Percentiles rank a stretch among this genome's conserved stretches.
phyloP scores from a whole-genome alignment of 169 alveolate species.

The Eimeria falciformis region DNA sequence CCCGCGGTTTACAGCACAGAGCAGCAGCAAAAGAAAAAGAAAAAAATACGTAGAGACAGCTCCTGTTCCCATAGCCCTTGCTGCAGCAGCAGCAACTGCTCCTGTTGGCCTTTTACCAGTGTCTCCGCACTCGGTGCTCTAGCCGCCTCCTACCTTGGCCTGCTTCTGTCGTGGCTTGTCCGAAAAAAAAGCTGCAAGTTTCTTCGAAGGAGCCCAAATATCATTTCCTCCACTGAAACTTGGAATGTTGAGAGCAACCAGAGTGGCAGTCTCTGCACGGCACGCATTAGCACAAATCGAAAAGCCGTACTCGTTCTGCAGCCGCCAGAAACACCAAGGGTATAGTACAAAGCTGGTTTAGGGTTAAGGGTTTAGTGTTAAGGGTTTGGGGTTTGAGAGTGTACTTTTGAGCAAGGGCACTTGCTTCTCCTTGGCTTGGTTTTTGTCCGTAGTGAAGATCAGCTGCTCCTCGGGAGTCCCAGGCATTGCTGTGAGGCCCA shows the following conservation, averaged over 20 bases:
- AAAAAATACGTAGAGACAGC: background rate
- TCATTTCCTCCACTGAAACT: constrained; percentile 86
- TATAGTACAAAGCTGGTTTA: too few relatives aligned
- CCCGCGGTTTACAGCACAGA: background rate
- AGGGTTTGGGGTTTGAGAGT: too few relatives aligned
- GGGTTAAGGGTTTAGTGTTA: too few relatives aligned
- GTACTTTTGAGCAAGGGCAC: constrained; percentile 48
- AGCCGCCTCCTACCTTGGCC: background rate
- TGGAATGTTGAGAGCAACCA: constrained; percentile 82
- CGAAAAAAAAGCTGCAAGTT: constrained; percentile 70
- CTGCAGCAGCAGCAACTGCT: constrained; percentile 11
- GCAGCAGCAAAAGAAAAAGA: background rate
- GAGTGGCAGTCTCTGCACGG: constrained; percentile 77
- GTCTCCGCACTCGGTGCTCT: background rate
- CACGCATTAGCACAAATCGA: background rate
- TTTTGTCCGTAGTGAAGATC: constrained; percentile 24
- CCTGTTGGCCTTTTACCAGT: too few relatives aligned
- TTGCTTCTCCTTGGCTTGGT: background rate
- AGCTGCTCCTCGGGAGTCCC: constrained; percentile 48
- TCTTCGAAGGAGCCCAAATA: constrained; percentile 80
- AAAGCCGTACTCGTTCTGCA: background rate
- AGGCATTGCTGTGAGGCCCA: background rate
- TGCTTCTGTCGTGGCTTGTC: constrained; percentile 57
- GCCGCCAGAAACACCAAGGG: too few relatives aligned
- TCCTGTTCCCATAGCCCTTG: background rate